Evolutionary conservation across 352 stramenopile genomes (phyloP), one percentile per base, ranked within the genome.

Genomic region (Plasmopara halstedii): DNA sequence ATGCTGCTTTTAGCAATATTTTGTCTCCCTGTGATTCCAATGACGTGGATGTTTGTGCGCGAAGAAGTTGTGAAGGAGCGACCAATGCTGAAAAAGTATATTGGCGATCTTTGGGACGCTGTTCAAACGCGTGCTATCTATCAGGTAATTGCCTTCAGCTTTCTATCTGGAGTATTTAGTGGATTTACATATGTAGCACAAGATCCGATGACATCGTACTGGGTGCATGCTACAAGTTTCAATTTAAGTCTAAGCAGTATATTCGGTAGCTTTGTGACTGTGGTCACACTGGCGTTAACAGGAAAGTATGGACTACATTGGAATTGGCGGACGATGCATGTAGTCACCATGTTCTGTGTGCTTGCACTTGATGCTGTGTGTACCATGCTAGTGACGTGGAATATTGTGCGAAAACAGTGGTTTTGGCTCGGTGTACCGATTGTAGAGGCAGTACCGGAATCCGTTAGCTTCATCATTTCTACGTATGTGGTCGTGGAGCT

Each of bases 401-500:
- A 81, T 39, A 50, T 73, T 23, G 57, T 77, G 7, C 65, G 69
- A 0, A 70, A 68, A 26, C 69, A 71, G 37, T 81, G 69, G 68
- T 76, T 80, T 46, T 80, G 67, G 65, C 53, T 73, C n/a, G 65
- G 65, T 11, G 46, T 80, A 18, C 50, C 62, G 3, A 65, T 80
- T 46, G 59, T 75, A 18, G 65, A 81, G 53, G 50, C 62, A 9
- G 52, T 81, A 4, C 69, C 69, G 4, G 46, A 48, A 18, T 62
- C 59, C 17, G 53, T 76, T 17, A 58, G 65, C 14, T 81, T 81
- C 20, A 77, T 81, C 46, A 67, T 81, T 25, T 71, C 69, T 17
- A 81, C 69, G 21, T 81, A 69, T 21, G 62, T 73, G 40, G 64
- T 74, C 27, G 67, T 82, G 14, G 70, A 83, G 45, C 51, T 83